Percentiles rank a stretch among this genome's conserved stretches.
Conservation (phyloP, 116 monocot genomes). For the Trichopus zeylanicus region DNA sequence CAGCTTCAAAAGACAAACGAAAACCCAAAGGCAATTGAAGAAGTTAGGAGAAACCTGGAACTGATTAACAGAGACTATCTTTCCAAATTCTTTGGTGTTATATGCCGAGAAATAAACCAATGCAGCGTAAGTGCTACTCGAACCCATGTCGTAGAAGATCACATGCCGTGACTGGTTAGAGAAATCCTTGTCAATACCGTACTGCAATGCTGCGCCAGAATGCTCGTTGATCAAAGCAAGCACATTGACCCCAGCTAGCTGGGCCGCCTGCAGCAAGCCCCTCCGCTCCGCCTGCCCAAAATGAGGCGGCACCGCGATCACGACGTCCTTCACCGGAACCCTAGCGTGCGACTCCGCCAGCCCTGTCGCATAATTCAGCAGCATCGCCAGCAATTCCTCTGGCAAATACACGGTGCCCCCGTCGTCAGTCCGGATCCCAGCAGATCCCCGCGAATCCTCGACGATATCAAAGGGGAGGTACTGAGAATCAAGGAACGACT, state of each 20-base stretch:
- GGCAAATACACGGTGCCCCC: conserved; percentile 55
- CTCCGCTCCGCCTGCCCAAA: conserved; percentile 95
- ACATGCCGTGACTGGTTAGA: conserved; percentile 80
- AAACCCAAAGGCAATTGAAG: background rate
- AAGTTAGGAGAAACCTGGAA: conserved; percentile 49
- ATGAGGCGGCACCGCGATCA: conserved; percentile 71
- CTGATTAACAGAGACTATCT: conserved; percentile 79
- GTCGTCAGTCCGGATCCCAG: conserved; percentile 49
- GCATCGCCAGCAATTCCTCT: conserved; percentile 90
- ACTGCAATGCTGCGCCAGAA: conserved; percentile 88
- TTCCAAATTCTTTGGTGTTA: conserved; percentile 79
- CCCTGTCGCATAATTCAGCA: conserved; percentile 49
- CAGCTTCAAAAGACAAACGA: background rate
- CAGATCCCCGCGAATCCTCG: conserved; percentile 66
- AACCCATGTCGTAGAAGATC: conserved; percentile 90
- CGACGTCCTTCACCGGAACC: conserved; percentile 57
- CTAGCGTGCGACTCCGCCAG: conserved; percentile 69
- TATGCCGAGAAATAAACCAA: conserved; percentile 87
- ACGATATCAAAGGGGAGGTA: conserved; percentile 86
- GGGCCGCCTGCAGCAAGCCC: conserved; percentile 78
- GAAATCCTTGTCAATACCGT: conserved; percentile 96
- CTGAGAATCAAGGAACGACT: conserved; percentile 26
- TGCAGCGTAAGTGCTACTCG: conserved; percentile 84
- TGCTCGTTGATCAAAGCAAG: conserved; percentile 85
- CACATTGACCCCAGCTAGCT: conserved; percentile 90